phyloP scores from a whole-genome alignment of 2,329 filamentous ascomycete species.

The Ophiostoma himal-ulmi region DNA sequence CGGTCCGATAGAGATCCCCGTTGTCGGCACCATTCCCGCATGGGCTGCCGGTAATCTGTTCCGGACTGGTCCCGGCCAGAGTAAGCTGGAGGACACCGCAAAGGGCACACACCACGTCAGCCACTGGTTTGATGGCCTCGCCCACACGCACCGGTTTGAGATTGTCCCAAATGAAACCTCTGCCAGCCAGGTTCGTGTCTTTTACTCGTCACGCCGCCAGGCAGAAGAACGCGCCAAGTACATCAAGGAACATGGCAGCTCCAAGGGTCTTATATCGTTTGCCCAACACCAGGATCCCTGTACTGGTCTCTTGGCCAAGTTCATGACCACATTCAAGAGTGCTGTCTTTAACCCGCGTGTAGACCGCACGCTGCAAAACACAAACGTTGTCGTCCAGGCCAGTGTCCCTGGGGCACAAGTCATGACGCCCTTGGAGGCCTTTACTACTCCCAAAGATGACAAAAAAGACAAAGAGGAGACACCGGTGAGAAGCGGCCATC shows the following conservation, averaged over 20 bases:
- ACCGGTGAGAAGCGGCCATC: slow-evolving; percentile 32
- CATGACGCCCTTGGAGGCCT: not conserved
- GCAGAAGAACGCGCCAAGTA: slow-evolving; percentile 57
- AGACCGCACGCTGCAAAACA: slow-evolving; percentile 41
- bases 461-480: not conserved
- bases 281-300: slow-evolving; percentile 69
- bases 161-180: slow-evolving; percentile 41
- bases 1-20: slow-evolving; percentile 55
- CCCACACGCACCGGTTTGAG: slow-evolving; percentile 66
- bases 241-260: slow-evolving; percentile 54
- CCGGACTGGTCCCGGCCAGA: slow-evolving; percentile 66
- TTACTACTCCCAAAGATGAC: no score
- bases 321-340: slow-evolving; percentile 53
- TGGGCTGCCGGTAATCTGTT: slow-evolving; percentile 69
- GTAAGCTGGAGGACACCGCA: slow-evolving; percentile 52
- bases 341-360: not conserved
- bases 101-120: slow-evolving; percentile 55
- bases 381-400: slow-evolving; percentile 59
- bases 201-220: slow-evolving; percentile 66
- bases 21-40: slow-evolving; percentile 61
- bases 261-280: slow-evolving; percentile 54
- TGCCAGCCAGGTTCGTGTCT: slow-evolving; percentile 40
- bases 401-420: slow-evolving; percentile 47
- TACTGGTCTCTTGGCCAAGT: slow-evolving; percentile 64
- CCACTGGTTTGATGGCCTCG: slow-evolving; percentile 80